A percentile compares a stretch with the other conserved stretches of the same genome.
phyloP scores from a whole-genome alignment of 345 rosid species.

The Salix brachista region DNA sequence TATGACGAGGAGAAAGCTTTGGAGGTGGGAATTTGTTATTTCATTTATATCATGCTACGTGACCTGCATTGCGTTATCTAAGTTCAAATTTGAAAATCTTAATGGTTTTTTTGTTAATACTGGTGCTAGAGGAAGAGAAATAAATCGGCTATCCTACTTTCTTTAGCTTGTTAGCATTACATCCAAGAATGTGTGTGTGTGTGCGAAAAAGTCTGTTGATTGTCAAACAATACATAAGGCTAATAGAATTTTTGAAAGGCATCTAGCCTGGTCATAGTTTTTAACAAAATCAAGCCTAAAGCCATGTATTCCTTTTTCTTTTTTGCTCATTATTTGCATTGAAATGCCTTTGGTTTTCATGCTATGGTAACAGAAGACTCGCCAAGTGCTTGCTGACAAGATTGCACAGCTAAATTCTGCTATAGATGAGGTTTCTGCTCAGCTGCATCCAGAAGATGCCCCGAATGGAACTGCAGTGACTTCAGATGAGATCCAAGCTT shows the following conservation, averaged over 20 bases:
- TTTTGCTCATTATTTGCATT: neutral
- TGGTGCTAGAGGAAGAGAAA: neutral
- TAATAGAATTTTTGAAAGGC: neutral
- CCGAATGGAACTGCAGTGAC: conserved; percentile 25
- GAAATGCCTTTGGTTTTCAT: conserved; percentile 1
- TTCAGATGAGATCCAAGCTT: conserved; percentile 42
- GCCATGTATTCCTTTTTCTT: neutral
- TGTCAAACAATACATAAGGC: neutral
- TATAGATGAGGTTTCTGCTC: conserved; percentile 45
- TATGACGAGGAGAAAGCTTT: conserved; percentile 52
- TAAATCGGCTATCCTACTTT: neutral
- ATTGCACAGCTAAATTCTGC: conserved; percentile 46
- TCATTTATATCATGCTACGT: neutral
- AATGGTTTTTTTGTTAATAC: neutral
- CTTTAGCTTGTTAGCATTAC: neutral
- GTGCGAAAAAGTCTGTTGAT: neutral
- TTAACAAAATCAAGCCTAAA: neutral
- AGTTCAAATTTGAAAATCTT: neutral
- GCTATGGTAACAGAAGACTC: conserved; percentile 32
- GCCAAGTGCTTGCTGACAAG: conserved; percentile 39
- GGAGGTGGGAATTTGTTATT: conserved; percentile 31
- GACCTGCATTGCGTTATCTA: neutral
- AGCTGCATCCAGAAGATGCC: conserved; percentile 33
- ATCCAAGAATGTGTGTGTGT: neutral
- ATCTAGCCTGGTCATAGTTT: neutral